phyloP scores from a whole-genome alignment of 108 stramenopile species.

The Skeletonema grethae region DNA sequence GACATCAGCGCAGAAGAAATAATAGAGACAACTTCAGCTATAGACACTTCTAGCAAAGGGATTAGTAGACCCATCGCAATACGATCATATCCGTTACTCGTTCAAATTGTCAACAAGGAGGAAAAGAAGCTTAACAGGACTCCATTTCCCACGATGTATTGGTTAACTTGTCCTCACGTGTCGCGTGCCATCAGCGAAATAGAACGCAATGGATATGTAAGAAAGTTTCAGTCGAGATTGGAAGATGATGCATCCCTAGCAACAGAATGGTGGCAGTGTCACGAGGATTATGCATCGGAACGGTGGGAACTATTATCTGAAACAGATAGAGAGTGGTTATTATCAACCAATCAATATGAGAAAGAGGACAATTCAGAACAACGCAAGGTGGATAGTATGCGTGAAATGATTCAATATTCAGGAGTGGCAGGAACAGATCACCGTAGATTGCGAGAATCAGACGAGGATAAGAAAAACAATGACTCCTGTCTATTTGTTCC shows the following conservation, averaged over 20 bases:
- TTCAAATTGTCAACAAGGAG: conserved; percentile 19
- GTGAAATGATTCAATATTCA: conserved; percentile 63
- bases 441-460: conserved; percentile 7
- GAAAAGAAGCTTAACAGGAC: conserved; percentile 32
- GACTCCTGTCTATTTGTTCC: conserved; percentile 20
- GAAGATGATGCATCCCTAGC: conserved; percentile 28
- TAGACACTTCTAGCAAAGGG: conserved; percentile 25
- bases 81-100: conserved; percentile 63
- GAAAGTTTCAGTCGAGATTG: conserved; percentile 51
- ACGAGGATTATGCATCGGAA: conserved; percentile 58
- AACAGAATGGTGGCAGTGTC: conserved; percentile 42
- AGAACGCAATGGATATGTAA: conserved; percentile 62
- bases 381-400: conserved; percentile 40
- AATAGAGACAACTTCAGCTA: background rate
- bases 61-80: conserved; percentile 64
- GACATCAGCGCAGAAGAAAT: background rate
- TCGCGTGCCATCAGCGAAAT: conserved; percentile 62
- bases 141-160: conserved; percentile 79
- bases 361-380: conserved; percentile 4
- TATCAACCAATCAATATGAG: conserved; percentile 4
- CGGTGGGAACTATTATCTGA: conserved; percentile 59
- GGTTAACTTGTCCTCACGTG: conserved; percentile 69
- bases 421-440: conserved; percentile 76
- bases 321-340: conserved; percentile 51
- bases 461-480: conserved; percentile 4